These are phyloP conservation scores for Acanthamoeba culbertsoni DNA, from an alignment of 208 protist species.

Conservation along the genomic window DNA sequence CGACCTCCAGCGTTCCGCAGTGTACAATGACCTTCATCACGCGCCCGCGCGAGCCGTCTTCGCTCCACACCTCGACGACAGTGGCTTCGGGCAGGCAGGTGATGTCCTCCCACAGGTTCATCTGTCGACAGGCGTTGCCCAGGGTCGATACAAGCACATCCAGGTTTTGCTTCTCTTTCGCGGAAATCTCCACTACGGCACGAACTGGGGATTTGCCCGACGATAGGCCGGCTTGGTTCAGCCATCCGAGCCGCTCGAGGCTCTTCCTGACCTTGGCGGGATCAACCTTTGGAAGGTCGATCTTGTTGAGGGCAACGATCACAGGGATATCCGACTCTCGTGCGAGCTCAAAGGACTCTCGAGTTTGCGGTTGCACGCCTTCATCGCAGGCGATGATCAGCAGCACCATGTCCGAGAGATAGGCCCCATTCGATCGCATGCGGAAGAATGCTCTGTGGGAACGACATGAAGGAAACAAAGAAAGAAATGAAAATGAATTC, in stretches of 20 bases:
- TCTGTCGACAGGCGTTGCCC: slow-evolving; percentile 88
- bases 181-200: slow-evolving; percentile 87
- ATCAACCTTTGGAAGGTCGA: slow-evolving; percentile 92
- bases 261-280: slow-evolving; percentile 77
- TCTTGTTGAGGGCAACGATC: slow-evolving; percentile 97
- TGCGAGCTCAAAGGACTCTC: slow-evolving; percentile 71
- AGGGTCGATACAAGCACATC: slow-evolving; percentile 90
- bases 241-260: slow-evolving; percentile 72
- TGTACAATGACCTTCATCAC: slow-evolving; percentile 38
- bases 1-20: slow-evolving; percentile 41
- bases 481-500: no score
- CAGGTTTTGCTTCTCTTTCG: slow-evolving; percentile 84
- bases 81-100: slow-evolving; percentile 86
- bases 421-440: slow-evolving; percentile 92
- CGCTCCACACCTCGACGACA: slow-evolving; percentile 88
- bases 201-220: not conserved
- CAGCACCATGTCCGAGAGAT: slow-evolving; percentile 95
- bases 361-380: slow-evolving; percentile 93
- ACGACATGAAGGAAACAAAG: not conserved
- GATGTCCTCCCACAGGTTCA: slow-evolving; percentile 88
- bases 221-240: slow-evolving; percentile 7
- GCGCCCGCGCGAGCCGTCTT: slow-evolving; percentile 22
- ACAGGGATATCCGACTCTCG: slow-evolving; percentile 81
- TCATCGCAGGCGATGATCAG: slow-evolving; percentile 95
- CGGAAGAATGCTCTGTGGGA: slow-evolving; percentile 90